A percentile compares a stretch with the other conserved stretches of the same genome.
phyloP scores from a whole-genome alignment of 2,329 filamentous ascomycete species.

The Rugonectria rugulosa region DNA sequence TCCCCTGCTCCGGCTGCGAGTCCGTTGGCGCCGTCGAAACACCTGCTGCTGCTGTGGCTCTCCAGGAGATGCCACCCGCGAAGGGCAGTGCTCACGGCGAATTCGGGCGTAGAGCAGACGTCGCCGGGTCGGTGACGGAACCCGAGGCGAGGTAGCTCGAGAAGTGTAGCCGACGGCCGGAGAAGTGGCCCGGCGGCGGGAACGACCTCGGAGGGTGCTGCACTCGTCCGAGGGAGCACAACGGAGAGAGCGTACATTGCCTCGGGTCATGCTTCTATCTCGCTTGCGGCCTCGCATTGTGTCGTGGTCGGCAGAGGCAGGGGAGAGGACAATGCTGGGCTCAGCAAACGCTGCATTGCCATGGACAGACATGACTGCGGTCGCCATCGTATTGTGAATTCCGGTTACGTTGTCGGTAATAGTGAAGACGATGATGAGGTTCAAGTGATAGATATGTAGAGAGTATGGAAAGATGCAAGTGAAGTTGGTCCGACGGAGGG shows the following conservation, averaged over 20 bases:
- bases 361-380: slow-evolving; percentile 31
- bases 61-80: slow-evolving; percentile 46
- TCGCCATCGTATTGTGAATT: slow-evolving; percentile 29
- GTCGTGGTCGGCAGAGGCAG: slow-evolving; percentile 39
- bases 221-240: slow-evolving; percentile 47
- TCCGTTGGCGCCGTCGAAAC: slow-evolving; percentile 46
- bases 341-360: slow-evolving; percentile 35
- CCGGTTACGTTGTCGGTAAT: not conserved
- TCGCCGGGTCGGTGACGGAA: slow-evolving; percentile 51
- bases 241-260: slow-evolving; percentile 42
- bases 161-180: slow-evolving; percentile 43
- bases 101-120: slow-evolving; percentile 52
- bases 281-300: slow-evolving; percentile 49
- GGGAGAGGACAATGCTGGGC: slow-evolving; percentile 28
- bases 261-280: slow-evolving; percentile 47
- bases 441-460: too few species aligned
- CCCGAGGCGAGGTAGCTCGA: slow-evolving; percentile 44
- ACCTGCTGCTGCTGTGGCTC: slow-evolving; percentile 38
- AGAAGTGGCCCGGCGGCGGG: slow-evolving; percentile 50
- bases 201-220: slow-evolving; percentile 52
- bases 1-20: slow-evolving; percentile 49
- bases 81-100: slow-evolving; percentile 54
- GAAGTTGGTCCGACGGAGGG: not conserved
- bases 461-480: too few species aligned
- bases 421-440: slow-evolving; percentile 6